Base-by-base conservation (phyloP, 257 asterid species). In the Capsicum pubescens region DNA sequence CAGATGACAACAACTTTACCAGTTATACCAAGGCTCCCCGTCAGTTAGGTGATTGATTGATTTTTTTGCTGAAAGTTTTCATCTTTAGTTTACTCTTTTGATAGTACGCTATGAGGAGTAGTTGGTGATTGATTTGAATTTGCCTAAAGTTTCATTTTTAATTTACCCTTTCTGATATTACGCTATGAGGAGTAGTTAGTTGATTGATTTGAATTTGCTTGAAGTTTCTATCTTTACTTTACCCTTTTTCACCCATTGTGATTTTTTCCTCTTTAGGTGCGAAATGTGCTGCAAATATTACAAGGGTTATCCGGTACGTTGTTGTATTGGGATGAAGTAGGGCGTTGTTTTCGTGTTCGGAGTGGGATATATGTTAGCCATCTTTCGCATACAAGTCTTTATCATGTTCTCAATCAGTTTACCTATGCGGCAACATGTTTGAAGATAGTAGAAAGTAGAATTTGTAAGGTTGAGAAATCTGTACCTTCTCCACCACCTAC, bases 351-450 rank as follows among this genome's bases (percentile, higher is more conserved):
- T 88, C 87, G 85, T 79, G 86, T 89, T 83, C 91, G 88, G 84
- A 88, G 77, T 16, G 98, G 98, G 90, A 90, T 93, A 80, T 92
- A 88, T 84, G 95, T 93, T 63, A 83, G 91, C 70, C 98, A 97
- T 91, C 95, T 94, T 84, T 93, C 98, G 14, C 95, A 87, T 86
- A 90, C 92, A 52, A 94, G 98, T 89, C 94, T 97, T 91, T 83
- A 69, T 86, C 81, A 91, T 64, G 71, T 95, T 83, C 97, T 97
- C 52, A 87, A 92, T 85, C 98, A 92, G 88, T 93, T 94, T 84
- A 68, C 88, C 10, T 92, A 93, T 88, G 93, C 97, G 60, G 99
- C 97, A 26, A 93, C 95, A 13, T 92, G 97, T 81, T 92, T 96
- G 82, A 89, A 92, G 60, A 87, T 90, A 85, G 97, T 96, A 74